Evolutionary conservation across 441 rosid species (phyloP).

Genomic region (Adansonia grandidieri): DNA sequence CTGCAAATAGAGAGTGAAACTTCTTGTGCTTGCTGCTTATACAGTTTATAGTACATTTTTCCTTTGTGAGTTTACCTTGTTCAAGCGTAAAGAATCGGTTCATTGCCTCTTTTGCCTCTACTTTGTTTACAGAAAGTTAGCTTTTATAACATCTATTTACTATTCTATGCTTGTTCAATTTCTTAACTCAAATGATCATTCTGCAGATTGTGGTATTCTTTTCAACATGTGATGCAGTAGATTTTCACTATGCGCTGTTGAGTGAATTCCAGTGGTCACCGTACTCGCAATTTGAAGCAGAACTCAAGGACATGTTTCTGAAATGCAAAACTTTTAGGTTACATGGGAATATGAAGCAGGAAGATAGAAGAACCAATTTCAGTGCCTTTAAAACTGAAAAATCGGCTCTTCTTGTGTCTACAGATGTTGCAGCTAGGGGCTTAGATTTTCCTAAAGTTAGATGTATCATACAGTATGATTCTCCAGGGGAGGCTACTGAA

Average conservation of each 20-base stretch:
- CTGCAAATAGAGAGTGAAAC: neutral
- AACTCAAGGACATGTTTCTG: conserved; percentile 56
- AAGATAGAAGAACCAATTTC: conserved; percentile 79
- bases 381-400: conserved; percentile 79
- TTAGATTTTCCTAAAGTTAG: conserved; percentile 88
- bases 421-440: conserved; percentile 95
- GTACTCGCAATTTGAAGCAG: conserved; percentile 46
- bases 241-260: conserved; percentile 81
- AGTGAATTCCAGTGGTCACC: conserved; percentile 74
- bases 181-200: conserved; percentile 31
- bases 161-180: conserved; percentile 6
- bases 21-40: neutral
- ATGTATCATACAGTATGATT: conserved; percentile 94
- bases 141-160: neutral
- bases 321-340: conserved; percentile 71
- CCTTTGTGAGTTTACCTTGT: neutral
- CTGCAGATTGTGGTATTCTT: conserved; percentile 92
- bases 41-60: neutral
- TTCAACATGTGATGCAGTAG: conserved; percentile 96
- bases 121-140: neutral
- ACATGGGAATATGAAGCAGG: conserved; percentile 97
- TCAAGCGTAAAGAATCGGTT: neutral
- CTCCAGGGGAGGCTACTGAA: conserved; percentile 99
- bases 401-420: conserved; percentile 77
- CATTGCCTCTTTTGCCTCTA: neutral